Evolutionary conservation across 2,329 filamentous ascomycete genomes (phyloP), one percentile per base, ranked within the genome.

Genomic region (Clarireedia sp.): DNA sequence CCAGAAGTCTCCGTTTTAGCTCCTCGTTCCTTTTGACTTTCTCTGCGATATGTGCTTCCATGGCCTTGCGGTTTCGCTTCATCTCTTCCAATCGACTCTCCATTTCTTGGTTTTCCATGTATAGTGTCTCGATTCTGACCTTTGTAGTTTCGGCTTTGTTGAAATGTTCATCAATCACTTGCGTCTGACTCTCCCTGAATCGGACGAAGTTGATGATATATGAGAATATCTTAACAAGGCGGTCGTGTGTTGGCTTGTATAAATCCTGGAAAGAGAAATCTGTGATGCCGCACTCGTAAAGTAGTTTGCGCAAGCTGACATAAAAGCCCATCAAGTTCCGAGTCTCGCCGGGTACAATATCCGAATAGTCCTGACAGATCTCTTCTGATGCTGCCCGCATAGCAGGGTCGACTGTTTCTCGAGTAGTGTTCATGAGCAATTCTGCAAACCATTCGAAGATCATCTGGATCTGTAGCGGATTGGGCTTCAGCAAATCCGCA

Each of bases 161-260:
- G 75, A 94, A 94, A 72, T 97, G 88, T 69, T 95, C 83, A 69
- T 96, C 91, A 61, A 97, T 96, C 29, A 94, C 83, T 40, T 78
- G 76, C 1, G 90, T 95, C 71, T 97, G 92, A 59, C 87, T 90
- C 74, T 96, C 91, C 64, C 94, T 87, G 74, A 97, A 99, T 52
- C 94, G 85, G 63, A 97, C 91, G 72, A 99, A 99, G 73, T 99
- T 99, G 76, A 99, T 99, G 61, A 97, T 82, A 72, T 96, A 96
- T 62, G 89, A 95, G 70, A 99, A 94, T 67, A 97, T 95, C 74
- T 94, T 95, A 67, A 92, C 87, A 14, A 97, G 80, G 45, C 94
- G 87, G 56, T 89, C 87, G 68, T 95, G 89, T 1, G 90, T 95
- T 16, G 94, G 94, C 69, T 87, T 87, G 69, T 95, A 92, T 5